Conservation (phyloP, 2,329 filamentous ascomycete species). For the Apiospora hydei region DNA sequence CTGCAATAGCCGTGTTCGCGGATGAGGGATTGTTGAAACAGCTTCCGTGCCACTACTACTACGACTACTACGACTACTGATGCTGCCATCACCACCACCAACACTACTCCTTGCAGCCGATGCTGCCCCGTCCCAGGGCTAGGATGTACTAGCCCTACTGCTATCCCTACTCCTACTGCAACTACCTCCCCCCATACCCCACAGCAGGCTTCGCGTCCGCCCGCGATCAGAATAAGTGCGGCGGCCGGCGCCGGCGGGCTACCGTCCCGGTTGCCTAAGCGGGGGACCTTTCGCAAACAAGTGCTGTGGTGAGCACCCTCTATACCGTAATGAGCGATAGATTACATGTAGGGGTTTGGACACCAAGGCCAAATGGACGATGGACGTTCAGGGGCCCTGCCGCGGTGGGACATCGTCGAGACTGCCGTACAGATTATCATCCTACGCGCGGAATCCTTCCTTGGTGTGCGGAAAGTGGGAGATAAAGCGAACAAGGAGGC, state of each 20-base stretch:
- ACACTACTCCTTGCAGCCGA: neutral
- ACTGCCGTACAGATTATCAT: neutral
- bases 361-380: neutral
- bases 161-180: neutral
- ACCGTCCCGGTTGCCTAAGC: neutral
- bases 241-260: neutral
- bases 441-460: neutral
- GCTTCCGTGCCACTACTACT: neutral
- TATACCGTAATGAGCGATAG: neutral
- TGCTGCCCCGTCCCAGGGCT: neutral
- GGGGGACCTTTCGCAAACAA: neutral
- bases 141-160: neutral
- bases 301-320: neutral
- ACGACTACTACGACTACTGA: too few species aligned
- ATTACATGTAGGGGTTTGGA: neutral
- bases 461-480: neutral
- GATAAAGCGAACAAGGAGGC: neutral
- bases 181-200: neutral
- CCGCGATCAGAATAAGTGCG: neutral
- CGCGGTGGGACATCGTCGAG: neutral
- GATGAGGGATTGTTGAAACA: neutral
- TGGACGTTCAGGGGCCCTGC: neutral
- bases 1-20: neutral
- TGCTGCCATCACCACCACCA: neutral
- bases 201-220: neutral